A percentile compares a stretch with the other conserved stretches of the same genome.
These are phyloP conservation scores for Lachnellula suecica DNA, from an alignment of 2,329 filamentous ascomycete genomes.

Conservation along the genomic window DNA sequence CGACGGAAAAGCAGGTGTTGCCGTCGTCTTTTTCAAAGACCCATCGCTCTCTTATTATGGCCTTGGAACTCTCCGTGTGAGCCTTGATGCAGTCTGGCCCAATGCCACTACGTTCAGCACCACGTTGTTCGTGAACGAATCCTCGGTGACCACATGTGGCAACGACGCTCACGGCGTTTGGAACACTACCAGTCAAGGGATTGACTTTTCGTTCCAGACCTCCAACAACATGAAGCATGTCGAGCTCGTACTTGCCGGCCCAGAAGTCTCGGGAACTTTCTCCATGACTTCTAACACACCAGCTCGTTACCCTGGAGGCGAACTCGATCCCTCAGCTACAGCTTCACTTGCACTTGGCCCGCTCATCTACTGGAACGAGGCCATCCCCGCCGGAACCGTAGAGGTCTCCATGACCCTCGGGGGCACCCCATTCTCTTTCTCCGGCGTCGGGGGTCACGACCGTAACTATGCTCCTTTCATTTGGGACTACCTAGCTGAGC, in stretches of 20 bases:
- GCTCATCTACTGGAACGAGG: slow-evolving; percentile 3
- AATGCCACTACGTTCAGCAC: slow-evolving; percentile 4
- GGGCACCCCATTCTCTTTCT: neutral
- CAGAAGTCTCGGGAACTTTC: neutral
- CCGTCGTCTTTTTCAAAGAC: slow-evolving; percentile 4
- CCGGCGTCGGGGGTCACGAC: slow-evolving; percentile 1
- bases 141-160: neutral
- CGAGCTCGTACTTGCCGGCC: neutral
- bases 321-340: neutral
- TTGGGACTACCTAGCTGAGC: neutral
- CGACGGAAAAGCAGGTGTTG: slow-evolving; percentile 18
- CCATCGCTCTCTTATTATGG: neutral
- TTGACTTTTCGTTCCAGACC: slow-evolving; percentile 2
- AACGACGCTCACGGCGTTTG: neutral
- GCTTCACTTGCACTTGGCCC: slow-evolving; percentile 2
- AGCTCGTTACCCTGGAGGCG: slow-evolving; percentile 7
- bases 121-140: slow-evolving; percentile 2
- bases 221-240: neutral
- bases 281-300: neutral
- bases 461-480: neutral
- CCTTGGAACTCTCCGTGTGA: neutral
- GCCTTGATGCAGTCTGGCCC: neutral
- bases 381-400: neutral
- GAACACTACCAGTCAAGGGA: neutral
- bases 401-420: neutral